Conservation (phyloP, 2,329 filamentous ascomycete species). For the Bimuria novae-zelandiae region DNA sequence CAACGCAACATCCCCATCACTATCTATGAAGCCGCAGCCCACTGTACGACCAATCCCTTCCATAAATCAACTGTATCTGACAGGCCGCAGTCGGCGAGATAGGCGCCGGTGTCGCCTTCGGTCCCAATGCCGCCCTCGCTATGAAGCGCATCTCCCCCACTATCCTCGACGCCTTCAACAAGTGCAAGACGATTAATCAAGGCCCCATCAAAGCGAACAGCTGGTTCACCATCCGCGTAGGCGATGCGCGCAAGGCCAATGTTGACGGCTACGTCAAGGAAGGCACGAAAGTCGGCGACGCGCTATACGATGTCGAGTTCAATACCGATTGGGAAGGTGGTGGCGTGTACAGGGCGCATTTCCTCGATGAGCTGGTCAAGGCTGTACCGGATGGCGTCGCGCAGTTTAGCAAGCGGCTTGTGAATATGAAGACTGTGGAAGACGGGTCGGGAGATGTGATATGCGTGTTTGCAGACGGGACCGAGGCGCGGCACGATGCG, state of each 20-base stretch:
- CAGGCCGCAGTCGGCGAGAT: conserved; percentile 54
- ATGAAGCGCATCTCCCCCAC: conserved; percentile 59
- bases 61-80: background rate
- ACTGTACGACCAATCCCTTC: conserved; percentile 32
- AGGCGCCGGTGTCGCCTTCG: conserved; percentile 62
- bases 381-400: conserved; percentile 52
- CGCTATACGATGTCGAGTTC: conserved; percentile 34
- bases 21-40: conserved; percentile 61
- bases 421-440: conserved; percentile 31
- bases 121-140: conserved; percentile 60
- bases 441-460: conserved; percentile 42
- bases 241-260: conserved; percentile 37
- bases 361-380: conserved; percentile 56
- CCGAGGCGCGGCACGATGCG: conserved; percentile 50
- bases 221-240: conserved; percentile 41
- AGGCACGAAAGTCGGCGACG: conserved; percentile 38
- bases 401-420: conserved; percentile 50
- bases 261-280: conserved; percentile 33
- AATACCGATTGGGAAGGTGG: conserved; percentile 32
- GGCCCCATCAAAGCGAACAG: conserved; percentile 26
- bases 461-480: conserved; percentile 54
- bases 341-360: conserved; percentile 55
- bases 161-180: conserved; percentile 46
- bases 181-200: conserved; percentile 48
- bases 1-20: conserved; percentile 52